Conservation (phyloP, 176 grass and related monocot species). For the Cymbopogon citratus region DNA sequence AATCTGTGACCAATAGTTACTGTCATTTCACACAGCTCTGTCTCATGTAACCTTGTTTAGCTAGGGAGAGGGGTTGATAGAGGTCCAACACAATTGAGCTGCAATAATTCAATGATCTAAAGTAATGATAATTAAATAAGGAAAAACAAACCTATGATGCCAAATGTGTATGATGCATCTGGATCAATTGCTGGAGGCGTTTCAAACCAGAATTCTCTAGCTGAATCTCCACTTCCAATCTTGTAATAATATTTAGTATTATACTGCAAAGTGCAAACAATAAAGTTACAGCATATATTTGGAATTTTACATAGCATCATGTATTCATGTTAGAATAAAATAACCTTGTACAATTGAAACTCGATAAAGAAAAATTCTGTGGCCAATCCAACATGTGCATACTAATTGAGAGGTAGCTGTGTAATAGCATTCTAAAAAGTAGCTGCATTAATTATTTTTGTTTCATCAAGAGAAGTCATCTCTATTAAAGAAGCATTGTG, state of each 20-base stretch:
- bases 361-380: background rate
- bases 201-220: conserved; percentile 90
- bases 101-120: background rate
- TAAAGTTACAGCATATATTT: conserved; percentile 3
- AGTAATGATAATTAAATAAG: background rate
- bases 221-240: conserved; percentile 63
- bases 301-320: background rate
- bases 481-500: background rate
- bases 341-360: background rate
- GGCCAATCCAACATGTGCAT: background rate
- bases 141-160: conserved; percentile 75
- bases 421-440: background rate
- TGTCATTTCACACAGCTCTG: background rate
- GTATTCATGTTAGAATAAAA: conserved; percentile 10
- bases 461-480: conserved; percentile 15
- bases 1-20: background rate
- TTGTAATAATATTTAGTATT: conserved; percentile 93
- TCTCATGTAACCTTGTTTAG: background rate
- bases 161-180: conserved; percentile 82
- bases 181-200: conserved; percentile 77
- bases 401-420: background rate
- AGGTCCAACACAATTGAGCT: conserved; percentile 2
- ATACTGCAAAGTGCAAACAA: conserved; percentile 49
- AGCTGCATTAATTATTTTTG: background rate
- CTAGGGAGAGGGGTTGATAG: background rate